phyloP scores from a whole-genome alignment of 805 yeast genomes.

The Metschnikowia aberdeeniae region DNA sequence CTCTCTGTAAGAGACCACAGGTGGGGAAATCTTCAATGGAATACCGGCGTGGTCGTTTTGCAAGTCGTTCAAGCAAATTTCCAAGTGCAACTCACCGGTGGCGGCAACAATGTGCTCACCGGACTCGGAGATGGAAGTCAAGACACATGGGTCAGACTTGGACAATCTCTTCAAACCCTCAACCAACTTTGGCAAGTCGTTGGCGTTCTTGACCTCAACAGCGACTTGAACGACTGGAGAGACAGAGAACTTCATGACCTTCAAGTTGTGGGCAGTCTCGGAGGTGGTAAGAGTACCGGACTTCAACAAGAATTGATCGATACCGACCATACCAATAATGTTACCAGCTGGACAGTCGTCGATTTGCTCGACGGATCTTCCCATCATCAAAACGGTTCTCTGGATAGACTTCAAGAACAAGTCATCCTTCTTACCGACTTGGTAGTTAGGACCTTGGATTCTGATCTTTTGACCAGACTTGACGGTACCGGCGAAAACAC shows the following conservation, averaged over 20 bases:
- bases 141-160: constrained; percentile 99
- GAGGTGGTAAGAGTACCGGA: constrained; percentile 99
- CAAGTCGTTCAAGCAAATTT: constrained; percentile 92
- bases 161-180: constrained; percentile 99
- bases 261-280: constrained; percentile 98
- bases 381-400: constrained; percentile 99
- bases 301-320: constrained; percentile 98
- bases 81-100: constrained; percentile 99
- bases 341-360: constrained; percentile 99
- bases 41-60: constrained; percentile 99
- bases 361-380: constrained; percentile 95
- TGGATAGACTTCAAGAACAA: constrained; percentile 95
- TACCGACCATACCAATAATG: constrained; percentile 99
- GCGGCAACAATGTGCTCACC: constrained; percentile 99
- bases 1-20: constrained; percentile 98
- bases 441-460: constrained; percentile 99
- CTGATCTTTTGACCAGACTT: constrained; percentile 98
- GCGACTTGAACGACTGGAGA: constrained; percentile 99
- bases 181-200: constrained; percentile 98
- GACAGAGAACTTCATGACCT: constrained; percentile 99
- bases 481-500: constrained; percentile 99
- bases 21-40: constrained; percentile 96
- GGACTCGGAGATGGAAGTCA: constrained; percentile 78
- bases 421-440: constrained; percentile 97
- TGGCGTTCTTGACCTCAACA: constrained; percentile 99